Evolutionary conservation across 805 yeast species (phyloP).

Genomic region (Lachancea sp.): DNA sequence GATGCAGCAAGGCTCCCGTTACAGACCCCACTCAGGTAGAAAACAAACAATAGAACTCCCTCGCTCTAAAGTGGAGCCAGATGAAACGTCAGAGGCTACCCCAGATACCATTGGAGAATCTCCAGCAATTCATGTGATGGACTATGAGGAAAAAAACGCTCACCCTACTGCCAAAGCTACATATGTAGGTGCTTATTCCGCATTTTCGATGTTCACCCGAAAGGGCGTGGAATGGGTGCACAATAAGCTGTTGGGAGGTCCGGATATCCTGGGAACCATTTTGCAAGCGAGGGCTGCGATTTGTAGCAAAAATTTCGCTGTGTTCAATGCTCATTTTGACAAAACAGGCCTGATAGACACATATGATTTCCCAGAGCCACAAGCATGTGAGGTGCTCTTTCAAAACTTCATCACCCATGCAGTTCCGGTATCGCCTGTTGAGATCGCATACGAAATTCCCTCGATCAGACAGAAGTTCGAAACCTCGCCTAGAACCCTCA

Average conservation of each 20-base stretch:
- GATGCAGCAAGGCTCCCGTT: neutral
- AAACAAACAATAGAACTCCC: neutral
- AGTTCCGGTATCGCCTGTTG: constrained; percentile 1
- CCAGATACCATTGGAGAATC: neutral
- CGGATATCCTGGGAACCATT: neutral
- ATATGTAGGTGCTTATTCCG: constrained; percentile 4
- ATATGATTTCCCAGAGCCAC: constrained; percentile 5
- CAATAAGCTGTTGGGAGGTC: constrained; percentile 1
- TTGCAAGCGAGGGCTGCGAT: neutral
- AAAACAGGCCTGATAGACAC: neutral
- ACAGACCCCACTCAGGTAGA: neutral
- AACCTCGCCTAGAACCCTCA: neutral
- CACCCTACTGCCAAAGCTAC: neutral
- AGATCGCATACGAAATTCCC: neutral
- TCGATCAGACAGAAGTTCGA: neutral
- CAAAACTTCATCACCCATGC: constrained; percentile 1
- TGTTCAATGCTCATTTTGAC: constrained; percentile 1
- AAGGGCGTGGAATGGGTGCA: constrained; percentile 7
- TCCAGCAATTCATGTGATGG: neutral
- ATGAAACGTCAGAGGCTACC: neutral
- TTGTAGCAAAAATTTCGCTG: neutral
- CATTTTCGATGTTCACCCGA: constrained; percentile 5
- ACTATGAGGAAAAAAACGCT: neutral
- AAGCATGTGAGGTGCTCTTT: constrained; percentile 1
- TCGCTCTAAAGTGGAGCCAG: neutral